Evolutionary conservation across 768 basidiomycete genomes (phyloP), one percentile per base, ranked within the genome.

Genomic region (Boletus sp.): DNA sequence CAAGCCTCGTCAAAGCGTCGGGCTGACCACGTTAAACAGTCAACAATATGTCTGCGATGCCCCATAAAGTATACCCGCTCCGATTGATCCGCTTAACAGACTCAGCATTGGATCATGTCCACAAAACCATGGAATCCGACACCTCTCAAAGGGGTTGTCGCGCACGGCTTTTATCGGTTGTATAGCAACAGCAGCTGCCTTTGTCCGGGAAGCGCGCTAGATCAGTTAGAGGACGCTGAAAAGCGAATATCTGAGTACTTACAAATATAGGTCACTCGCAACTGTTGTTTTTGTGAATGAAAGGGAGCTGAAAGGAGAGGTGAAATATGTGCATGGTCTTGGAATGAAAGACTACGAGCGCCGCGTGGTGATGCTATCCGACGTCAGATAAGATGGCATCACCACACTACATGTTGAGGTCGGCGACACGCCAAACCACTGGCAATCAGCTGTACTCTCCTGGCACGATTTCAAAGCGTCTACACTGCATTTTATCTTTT

Each of bases 1-100:
- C 42, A 9, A 25, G 43, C 37, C 17, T n/a, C 23, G 53, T 59
- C 65, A 67, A 60, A 60, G 60, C 60, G 60, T 51, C 13, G 11
- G 47, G 32, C 35, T 41, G 21, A 25, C 43, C 32, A 15, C 29
- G 42, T 46, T 30, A 15, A 46, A 37, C 45, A n/a, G 46, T 13
- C 54, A 47, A 56, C 51, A 47, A 49, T 33, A 29, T 27, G 35
- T 30, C 8, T 39, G 51, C 29, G 44, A 54, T 39, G 25, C 25
- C 40, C 40, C 29, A 50, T 41, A 50, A 30, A 33, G 37, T 27
- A 32, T 27, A 23, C 21, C 47, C 32, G 27, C 49, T 50, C 51
- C 47, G 44, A 46, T 43, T 35, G 39, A 33, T 43, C 27, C 29
- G 19, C 40, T 49, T 23, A 15, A 45, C 42, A 21, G 47, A 50